A percentile compares a stretch with the other conserved stretches of the same genome.
Evolutionary conservation across 1,284 basidiomycete species (phyloP).

Genomic region (Ceratobasidium sp.): DNA sequence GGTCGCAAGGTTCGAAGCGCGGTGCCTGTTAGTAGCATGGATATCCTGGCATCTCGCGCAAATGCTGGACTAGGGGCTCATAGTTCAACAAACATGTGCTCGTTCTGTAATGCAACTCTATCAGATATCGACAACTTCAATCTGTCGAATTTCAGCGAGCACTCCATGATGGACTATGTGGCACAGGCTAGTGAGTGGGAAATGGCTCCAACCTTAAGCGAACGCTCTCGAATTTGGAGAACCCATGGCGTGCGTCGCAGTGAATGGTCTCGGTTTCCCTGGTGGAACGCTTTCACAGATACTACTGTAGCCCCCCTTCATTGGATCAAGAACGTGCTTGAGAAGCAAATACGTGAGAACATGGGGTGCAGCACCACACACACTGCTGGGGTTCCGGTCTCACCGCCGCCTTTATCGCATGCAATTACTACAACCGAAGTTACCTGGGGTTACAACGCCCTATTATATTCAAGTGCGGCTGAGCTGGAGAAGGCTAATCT

Average conservation of each 20-base stretch:
- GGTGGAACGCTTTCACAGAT: neutral
- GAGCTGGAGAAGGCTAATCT: neutral
- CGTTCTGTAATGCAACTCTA: neutral
- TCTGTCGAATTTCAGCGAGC: neutral
- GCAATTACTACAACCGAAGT: neutral
- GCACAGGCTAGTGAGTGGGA: no score
- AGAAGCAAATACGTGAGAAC: conserved; percentile 4
- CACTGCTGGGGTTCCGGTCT: neutral
- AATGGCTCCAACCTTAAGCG: no score
- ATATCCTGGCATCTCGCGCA: neutral
- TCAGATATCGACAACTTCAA: neutral
- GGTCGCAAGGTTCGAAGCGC: conserved; percentile 10
- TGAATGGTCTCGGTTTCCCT: neutral
- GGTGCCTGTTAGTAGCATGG: neutral
- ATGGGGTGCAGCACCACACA: neutral
- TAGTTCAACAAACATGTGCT: neutral
- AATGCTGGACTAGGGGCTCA: neutral
- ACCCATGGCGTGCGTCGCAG: neutral
- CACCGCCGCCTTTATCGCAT: neutral
- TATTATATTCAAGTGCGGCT: neutral
- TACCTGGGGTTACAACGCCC: neutral
- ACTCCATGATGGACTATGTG: neutral
- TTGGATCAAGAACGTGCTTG: no score
- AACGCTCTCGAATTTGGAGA: no score
- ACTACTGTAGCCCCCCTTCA: neutral